A percentile compares a stretch with the other conserved stretches of the same genome.
Evolutionary conservation across 2,329 filamentous ascomycete species (phyloP).

Genomic region (Neonectria hederae): DNA sequence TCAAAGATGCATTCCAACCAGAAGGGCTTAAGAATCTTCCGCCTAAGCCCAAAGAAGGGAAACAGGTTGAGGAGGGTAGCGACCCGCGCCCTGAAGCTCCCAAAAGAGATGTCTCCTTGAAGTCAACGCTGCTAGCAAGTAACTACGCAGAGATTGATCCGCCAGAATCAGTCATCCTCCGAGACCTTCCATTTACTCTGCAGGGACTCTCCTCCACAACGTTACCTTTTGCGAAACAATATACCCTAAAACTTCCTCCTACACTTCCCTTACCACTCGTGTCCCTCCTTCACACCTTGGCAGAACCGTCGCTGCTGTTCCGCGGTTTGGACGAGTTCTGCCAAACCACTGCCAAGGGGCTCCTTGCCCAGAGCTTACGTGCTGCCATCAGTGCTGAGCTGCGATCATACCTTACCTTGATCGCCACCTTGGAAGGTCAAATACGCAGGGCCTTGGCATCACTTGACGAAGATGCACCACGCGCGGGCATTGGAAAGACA

Average conservation of each 20-base stretch:
- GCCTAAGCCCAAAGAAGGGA: conserved; percentile 51
- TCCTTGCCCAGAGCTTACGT: conserved; percentile 91
- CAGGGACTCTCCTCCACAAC: conserved; percentile 92
- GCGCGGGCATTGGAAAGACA: conserved; percentile 80
- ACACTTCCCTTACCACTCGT: conserved; percentile 86
- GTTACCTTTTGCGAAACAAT: conserved; percentile 76
- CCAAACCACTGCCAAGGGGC: conserved; percentile 79
- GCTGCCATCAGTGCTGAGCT: conserved; percentile 87
- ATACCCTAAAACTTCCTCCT: conserved; percentile 77
- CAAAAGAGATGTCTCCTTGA: conserved; percentile 63
- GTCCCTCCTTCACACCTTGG: conserved; percentile 86
- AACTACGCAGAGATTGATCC: conserved; percentile 68
- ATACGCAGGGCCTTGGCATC: conserved; percentile 83
- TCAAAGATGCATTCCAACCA: conserved; percentile 64
- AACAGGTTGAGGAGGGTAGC: conserved; percentile 49
- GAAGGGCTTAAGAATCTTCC: conserved; percentile 60
- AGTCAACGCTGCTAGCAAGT: conserved; percentile 65
- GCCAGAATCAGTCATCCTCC: conserved; percentile 72
- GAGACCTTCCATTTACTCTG: conserved; percentile 90
- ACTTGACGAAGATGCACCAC: conserved; percentile 73
- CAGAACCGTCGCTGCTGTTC: conserved; percentile 94
- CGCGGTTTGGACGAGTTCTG: conserved; percentile 82
- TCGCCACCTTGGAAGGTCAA: conserved; percentile 92
- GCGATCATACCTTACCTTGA: conserved; percentile 86
- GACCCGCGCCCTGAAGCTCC: conserved; percentile 45